phyloP scores from a whole-genome alignment of 2,329 filamentous ascomycete species.

The Tolypocladium paradoxum region DNA sequence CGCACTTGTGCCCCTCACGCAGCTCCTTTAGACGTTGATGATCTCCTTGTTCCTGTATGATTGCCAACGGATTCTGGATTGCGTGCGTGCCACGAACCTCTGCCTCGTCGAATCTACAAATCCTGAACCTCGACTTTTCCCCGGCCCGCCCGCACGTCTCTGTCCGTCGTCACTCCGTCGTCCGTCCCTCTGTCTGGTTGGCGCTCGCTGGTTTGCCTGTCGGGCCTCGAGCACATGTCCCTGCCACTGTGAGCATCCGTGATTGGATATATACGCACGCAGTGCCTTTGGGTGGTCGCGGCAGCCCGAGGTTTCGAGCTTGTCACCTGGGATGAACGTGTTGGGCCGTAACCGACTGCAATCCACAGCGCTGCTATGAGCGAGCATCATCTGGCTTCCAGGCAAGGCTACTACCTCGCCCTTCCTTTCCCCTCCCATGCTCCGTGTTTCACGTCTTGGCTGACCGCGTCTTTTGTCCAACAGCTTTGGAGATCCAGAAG shows the following conservation, averaged over 20 bases:
- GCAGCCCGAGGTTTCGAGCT: slow-evolving; percentile 1
- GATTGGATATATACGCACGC: not conserved
- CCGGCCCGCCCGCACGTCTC: not conserved
- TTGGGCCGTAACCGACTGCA: slow-evolving; percentile 7
- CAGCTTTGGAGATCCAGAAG: slow-evolving; percentile 55
- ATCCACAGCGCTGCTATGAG: slow-evolving; percentile 45
- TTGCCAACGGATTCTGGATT: not conserved
- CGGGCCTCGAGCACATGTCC: not conserved
- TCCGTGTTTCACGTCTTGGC: slow-evolving; percentile 12
- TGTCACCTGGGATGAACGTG: slow-evolving; percentile 8
- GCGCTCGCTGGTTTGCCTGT: not conserved
- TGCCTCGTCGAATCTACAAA: not conserved
- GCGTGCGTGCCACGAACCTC: not conserved
- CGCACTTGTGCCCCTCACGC: slow-evolving; percentile 2
- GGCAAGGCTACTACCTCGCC: slow-evolving; percentile 26
- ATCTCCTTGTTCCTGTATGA: slow-evolving; percentile 2
- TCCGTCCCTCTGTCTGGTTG: not conserved
- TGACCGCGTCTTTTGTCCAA: slow-evolving; percentile 21
- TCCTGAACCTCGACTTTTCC: not conserved
- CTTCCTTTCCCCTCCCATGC: not conserved
- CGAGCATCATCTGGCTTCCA: slow-evolving; percentile 45
- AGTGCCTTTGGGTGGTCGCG: not conserved
- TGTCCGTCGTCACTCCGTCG: not conserved
- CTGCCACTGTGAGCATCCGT: not conserved
- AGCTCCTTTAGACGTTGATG: slow-evolving; percentile 1